A percentile compares a stretch with the other conserved stretches of the same genome.
These are phyloP conservation scores for Plectosphaerella plurivora DNA, from an alignment of 2,329 filamentous ascomycete species.

Conservation along the genomic window DNA sequence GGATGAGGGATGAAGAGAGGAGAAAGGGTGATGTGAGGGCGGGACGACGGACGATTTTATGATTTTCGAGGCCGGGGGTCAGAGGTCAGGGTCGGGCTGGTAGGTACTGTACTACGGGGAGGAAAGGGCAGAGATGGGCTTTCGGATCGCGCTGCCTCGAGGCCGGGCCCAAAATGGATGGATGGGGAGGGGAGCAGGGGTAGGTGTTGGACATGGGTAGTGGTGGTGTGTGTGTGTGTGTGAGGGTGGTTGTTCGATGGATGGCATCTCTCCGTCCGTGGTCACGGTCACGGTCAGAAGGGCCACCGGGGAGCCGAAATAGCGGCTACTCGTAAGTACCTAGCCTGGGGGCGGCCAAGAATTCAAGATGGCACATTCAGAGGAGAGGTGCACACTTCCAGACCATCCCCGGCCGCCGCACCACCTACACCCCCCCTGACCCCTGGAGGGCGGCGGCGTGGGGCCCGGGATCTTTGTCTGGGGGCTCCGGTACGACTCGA, in stretches of 20 bases:
- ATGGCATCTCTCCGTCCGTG: background rate
- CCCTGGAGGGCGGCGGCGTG: background rate
- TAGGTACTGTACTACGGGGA: too few species aligned
- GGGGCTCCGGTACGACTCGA: background rate
- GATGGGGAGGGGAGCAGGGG: slow-evolving; percentile 1
- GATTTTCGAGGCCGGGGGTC: slow-evolving; percentile 6
- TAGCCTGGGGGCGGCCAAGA: background rate
- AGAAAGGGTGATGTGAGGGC: slow-evolving; percentile 4
- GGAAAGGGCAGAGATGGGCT: background rate
- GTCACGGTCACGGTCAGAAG: slow-evolving; percentile 5
- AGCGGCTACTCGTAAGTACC: slow-evolving; percentile 7
- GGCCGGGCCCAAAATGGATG: slow-evolving; percentile 3
- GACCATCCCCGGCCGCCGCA: background rate
- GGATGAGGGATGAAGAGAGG: slow-evolving; percentile 10
- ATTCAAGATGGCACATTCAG: background rate
- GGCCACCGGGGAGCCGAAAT: slow-evolving; percentile 7
- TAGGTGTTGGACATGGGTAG: background rate
- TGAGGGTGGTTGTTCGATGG: background rate
- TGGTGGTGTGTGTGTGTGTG: background rate
- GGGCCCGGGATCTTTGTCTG: background rate
- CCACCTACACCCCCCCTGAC: background rate
- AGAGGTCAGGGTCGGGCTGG: background rate
- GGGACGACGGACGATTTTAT: slow-evolving; percentile 12
- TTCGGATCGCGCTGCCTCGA: slow-evolving; percentile 4
- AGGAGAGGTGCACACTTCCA: background rate